Base-by-base conservation (phyloP, 352 stramenopile genomes). In the Globisporangium echinulatum region DNA sequence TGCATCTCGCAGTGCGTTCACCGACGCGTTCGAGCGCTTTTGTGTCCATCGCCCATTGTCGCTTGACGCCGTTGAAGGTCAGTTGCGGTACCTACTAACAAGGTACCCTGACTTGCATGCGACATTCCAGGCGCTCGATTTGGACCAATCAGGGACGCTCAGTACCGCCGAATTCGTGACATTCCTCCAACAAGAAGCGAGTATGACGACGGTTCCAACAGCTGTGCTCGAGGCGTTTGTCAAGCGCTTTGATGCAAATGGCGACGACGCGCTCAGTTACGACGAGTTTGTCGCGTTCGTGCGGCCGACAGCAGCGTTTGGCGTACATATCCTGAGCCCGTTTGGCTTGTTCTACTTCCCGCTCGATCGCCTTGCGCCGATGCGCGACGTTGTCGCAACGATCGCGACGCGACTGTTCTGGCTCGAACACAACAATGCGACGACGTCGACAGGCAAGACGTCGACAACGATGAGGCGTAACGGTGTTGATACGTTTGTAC, bases 341-440 rank as follows among this genome's bases (percentile, higher is more conserved):
- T 85, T 78, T 63, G 75, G 72, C 11, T 66, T 79, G 54, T 85
- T 80, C 46, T 74, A 82, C 54, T 56, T 73, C 33, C 47, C 63
- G 0, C 50, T 67, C 8, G 62, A 75, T 15, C 66, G 67, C 0
- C 56, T 65, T 1, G 64, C 71, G 17, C 50, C 25, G 4, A 77
- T 82, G 64, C 14, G 40, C 5, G 52, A 68, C 8, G 64, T 78
- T 5, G 66, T 77, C 2, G 60, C 62, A 9, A 79, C 72, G 40
- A 74, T 84, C 63, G 59, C 68, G 52, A 79, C 71, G 11, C 63
- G 74, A 13, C 66, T 84, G 52, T 85, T 85, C 52, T 85, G 75
- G 75, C 69, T 82, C 57, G 70, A 85, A 60, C 75, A 85, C 66
- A 85, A 77, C 49, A 64, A 84, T 63, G 48, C 39, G n/a, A 42